Conservation (phyloP, 371 early-diverging fungal genomes). For the Amoeboaphelidium protococcarum region DNA sequence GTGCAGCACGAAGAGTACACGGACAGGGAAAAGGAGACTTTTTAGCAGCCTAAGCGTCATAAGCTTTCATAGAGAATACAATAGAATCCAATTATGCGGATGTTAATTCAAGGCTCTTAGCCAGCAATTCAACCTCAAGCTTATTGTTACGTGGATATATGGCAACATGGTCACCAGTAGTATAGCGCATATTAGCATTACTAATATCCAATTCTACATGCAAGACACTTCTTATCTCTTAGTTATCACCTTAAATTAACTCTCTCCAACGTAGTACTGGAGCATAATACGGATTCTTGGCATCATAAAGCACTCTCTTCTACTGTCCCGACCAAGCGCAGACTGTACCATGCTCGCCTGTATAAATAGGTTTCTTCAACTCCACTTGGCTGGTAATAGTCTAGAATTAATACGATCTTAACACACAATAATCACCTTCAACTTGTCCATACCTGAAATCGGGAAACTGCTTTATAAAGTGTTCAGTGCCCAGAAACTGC, state of each 20-base stretch:
- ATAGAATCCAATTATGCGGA: background rate
- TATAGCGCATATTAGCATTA: conserved; percentile 46
- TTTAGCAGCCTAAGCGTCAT: conserved; percentile 29
- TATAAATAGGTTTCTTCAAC: conserved; percentile 15
- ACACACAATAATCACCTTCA: background rate
- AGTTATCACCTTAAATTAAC: conserved; percentile 22
- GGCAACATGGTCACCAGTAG: conserved; percentile 86
- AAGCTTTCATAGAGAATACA: conserved; percentile 24
- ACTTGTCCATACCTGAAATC: too few relatives aligned
- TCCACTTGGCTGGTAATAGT: background rate
- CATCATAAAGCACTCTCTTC: conserved; percentile 20
- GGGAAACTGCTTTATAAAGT: conserved; percentile 35
- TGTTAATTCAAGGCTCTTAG: conserved; percentile 23
- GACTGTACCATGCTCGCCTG: conserved; percentile 27
- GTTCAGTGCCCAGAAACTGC: conserved; percentile 39
- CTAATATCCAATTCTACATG: conserved; percentile 73
- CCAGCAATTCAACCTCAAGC: conserved; percentile 26
- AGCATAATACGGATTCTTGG: conserved; percentile 52
- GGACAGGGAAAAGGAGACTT: conserved; percentile 70
- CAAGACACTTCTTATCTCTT: conserved; percentile 41
- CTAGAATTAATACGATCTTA: background rate
- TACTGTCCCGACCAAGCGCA: conserved; percentile 7
- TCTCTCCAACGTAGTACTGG: conserved; percentile 25
- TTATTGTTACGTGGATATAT: conserved; percentile 67
- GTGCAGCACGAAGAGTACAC: conserved; percentile 42